Evolutionary conservation across 768 basidiomycete species (phyloP).

Genomic region (Podaxis sp.): DNA sequence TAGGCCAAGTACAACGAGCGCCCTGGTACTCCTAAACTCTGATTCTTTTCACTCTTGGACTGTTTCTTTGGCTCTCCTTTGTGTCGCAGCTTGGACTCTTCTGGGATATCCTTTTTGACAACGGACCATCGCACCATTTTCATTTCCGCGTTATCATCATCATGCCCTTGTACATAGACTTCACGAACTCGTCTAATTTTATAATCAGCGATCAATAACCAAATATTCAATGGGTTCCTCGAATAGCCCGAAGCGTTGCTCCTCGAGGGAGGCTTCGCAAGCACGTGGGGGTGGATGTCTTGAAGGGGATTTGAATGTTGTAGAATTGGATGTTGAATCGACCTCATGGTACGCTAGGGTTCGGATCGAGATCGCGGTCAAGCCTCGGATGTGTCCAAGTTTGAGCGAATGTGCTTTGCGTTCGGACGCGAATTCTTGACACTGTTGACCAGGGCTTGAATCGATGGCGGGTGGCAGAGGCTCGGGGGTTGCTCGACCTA

Average conservation of each 20-base stretch:
- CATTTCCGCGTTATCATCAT: background rate
- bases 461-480: too few relatives aligned
- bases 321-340: too few relatives aligned
- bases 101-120: background rate
- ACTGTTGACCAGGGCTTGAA: too few relatives aligned
- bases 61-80: background rate
- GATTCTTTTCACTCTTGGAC: background rate
- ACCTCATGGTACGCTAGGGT: too few relatives aligned
- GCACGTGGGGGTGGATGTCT: background rate
- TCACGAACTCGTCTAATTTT: slow-evolving; percentile 3
- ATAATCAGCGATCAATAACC: background rate
- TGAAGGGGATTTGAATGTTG: background rate
- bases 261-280: background rate
- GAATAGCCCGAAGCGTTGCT: background rate
- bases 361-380: too few relatives aligned
- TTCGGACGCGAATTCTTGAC: too few relatives aligned
- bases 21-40: slow-evolving; percentile 12
- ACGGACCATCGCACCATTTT: background rate
- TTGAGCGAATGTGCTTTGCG: too few relatives aligned
- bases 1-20: slow-evolving; percentile 14
- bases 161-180: slow-evolving; percentile 6
- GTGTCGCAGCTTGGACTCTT: background rate
- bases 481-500: too few relatives aligned
- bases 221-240: background rate
- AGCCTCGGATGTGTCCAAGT: too few relatives aligned